These are phyloP conservation scores for Phytophthora capsici DNA, from an alignment of 352 stramenopile genomes.

Conservation along the genomic window DNA sequence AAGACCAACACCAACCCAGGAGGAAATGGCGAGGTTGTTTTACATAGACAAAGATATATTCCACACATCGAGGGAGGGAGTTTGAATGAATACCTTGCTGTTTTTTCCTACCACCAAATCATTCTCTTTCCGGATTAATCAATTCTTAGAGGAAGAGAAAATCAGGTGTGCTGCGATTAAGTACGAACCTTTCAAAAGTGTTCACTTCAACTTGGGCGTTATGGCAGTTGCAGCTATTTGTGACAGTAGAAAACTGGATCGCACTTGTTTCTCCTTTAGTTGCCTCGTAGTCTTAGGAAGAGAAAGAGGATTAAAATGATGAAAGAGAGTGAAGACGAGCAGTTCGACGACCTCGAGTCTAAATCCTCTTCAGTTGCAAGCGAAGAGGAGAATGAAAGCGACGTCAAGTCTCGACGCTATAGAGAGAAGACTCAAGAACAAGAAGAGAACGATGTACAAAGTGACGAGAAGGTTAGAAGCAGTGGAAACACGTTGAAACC, in stretches of 20 bases:
- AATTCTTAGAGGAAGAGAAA: neutral
- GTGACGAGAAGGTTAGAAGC: neutral
- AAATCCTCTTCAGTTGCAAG: neutral
- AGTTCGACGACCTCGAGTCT: slow-evolving; percentile 1
- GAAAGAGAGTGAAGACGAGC: slow-evolving; percentile 20
- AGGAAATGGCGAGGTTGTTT: slow-evolving; percentile 50
- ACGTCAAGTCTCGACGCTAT: slow-evolving; percentile 6
- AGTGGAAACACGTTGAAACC: neutral
- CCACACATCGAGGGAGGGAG: slow-evolving; percentile 42
- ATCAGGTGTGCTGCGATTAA: slow-evolving; percentile 1
- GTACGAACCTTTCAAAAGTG: slow-evolving; percentile 18
- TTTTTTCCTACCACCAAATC: slow-evolving; percentile 26
- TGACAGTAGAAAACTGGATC: slow-evolving; percentile 6
- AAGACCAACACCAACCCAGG: slow-evolving; percentile 31
- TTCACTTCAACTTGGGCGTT: slow-evolving; percentile 40
- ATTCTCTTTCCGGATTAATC: neutral
- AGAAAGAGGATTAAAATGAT: slow-evolving; percentile 23
- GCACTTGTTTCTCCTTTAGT: slow-evolving; percentile 10
- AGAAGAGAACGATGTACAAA: slow-evolving; percentile 9
- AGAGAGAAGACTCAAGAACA: neutral
- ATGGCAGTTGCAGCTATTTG: slow-evolving; percentile 28
- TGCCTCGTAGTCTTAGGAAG: too few relatives aligned
- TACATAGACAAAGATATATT: slow-evolving; percentile 57
- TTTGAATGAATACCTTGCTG: slow-evolving; percentile 46
- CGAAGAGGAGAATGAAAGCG: slow-evolving; percentile 25